Conservation (phyloP, 2,329 filamentous ascomycete genomes). For the Curvularia lunata region DNA sequence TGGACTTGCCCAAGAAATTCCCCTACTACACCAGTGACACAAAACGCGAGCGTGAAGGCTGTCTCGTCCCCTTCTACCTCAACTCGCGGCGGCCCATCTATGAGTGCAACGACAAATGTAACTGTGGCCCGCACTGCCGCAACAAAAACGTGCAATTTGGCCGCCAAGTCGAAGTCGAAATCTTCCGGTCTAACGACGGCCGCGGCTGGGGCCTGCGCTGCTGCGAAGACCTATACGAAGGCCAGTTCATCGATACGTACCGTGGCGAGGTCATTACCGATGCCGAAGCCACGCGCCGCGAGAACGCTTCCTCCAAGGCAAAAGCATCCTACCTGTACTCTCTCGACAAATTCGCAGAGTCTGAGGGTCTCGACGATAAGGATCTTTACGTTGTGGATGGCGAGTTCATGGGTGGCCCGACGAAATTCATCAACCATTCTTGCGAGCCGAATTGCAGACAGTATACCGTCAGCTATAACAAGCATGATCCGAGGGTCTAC, state of each 20-base stretch:
- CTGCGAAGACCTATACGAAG: constrained; percentile 67
- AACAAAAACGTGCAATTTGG: constrained; percentile 80
- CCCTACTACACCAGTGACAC: constrained; percentile 62
- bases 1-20: constrained; percentile 59
- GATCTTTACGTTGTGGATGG: constrained; percentile 63
- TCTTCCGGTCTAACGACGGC: constrained; percentile 72
- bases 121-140: constrained; percentile 68
- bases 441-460: constrained; percentile 81
- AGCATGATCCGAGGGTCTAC: constrained; percentile 75
- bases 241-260: constrained; percentile 82
- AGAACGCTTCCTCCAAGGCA: constrained; percentile 61
- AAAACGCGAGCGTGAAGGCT: constrained; percentile 33
- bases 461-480: constrained; percentile 79
- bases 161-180: constrained; percentile 71
- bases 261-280: constrained; percentile 65
- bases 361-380: constrained; percentile 56
- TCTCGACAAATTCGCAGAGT: constrained; percentile 78
- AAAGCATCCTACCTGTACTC: constrained; percentile 82
- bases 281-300: constrained; percentile 68
- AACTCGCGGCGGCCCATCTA: constrained; percentile 65
- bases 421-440: constrained; percentile 82
- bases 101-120: constrained; percentile 77
- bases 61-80: constrained; percentile 53
- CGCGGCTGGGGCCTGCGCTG: constrained; percentile 80
- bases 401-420: constrained; percentile 78